A percentile compares a stretch with the other conserved stretches of the same genome.
Evolutionary conservation across 2,329 filamentous ascomycete genomes (phyloP).

Genomic region (Colletotrichum sp.): DNA sequence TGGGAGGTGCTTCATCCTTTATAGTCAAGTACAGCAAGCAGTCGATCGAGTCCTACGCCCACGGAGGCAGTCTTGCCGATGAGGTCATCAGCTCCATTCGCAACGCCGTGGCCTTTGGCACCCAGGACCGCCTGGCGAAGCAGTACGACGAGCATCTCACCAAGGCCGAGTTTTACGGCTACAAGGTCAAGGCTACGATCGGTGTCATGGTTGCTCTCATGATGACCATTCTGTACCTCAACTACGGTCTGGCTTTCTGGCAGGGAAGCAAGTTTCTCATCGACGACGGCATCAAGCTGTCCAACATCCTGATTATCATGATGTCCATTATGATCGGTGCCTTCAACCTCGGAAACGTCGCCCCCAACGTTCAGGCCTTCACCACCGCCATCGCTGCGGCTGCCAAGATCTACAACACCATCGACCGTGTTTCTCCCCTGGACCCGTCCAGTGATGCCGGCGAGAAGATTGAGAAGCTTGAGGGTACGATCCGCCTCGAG

Average conservation of each 20-base stretch:
- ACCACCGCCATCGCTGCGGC: slow-evolving; percentile 83
- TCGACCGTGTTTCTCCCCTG: slow-evolving; percentile 85
- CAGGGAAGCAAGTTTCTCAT: slow-evolving; percentile 80
- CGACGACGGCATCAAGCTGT: slow-evolving; percentile 67
- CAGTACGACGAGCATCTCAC: slow-evolving; percentile 81
- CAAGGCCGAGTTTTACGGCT: slow-evolving; percentile 77
- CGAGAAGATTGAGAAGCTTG: slow-evolving; percentile 72
- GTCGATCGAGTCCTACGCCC: slow-evolving; percentile 79
- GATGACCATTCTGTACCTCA: slow-evolving; percentile 85
- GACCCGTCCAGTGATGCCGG: slow-evolving; percentile 77
- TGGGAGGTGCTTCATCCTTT: slow-evolving; percentile 75
- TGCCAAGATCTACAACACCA: slow-evolving; percentile 91
- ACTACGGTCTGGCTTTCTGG: slow-evolving; percentile 90
- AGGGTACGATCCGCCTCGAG: slow-evolving; percentile 81
- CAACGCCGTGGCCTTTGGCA: slow-evolving; percentile 91
- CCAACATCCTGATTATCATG: slow-evolving; percentile 81
- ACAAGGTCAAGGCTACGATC: slow-evolving; percentile 74
- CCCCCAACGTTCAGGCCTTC: slow-evolving; percentile 86
- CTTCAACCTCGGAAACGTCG: slow-evolving; percentile 87
- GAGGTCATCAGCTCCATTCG: slow-evolving; percentile 94
- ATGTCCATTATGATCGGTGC: slow-evolving; percentile 93
- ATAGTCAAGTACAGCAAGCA: slow-evolving; percentile 83
- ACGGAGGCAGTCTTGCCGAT: slow-evolving; percentile 87
- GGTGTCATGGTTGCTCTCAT: slow-evolving; percentile 83
- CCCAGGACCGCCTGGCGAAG: slow-evolving; percentile 86